Evolutionary conservation across 768 basidiomycete genomes (phyloP).

Genomic region (Naganishia vaughanmartiniae): DNA sequence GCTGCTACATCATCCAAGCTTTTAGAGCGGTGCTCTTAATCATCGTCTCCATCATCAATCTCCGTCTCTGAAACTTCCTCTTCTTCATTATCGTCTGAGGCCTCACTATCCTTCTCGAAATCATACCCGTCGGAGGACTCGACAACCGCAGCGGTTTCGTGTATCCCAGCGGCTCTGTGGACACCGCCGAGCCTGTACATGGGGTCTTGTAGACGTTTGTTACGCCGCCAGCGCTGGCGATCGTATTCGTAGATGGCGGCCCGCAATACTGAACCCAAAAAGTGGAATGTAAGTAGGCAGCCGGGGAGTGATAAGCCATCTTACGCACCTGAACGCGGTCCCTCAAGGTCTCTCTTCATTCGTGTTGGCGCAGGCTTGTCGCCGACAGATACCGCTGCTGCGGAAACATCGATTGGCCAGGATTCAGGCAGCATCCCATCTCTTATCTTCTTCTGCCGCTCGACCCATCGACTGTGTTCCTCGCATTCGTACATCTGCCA

Average conservation of each 20-base stretch:
- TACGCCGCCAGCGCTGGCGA: not conserved
- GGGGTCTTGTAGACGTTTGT: constrained; percentile 11
- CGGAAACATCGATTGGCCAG: not conserved
- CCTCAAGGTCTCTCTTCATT: not conserved
- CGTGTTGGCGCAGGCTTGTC: not conserved
- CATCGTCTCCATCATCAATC: too few species aligned
- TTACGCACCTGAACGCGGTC: not conserved
- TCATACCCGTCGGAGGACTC: not conserved
- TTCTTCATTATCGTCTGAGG: not conserved
- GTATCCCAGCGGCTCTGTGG: not conserved
- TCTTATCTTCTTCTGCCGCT: not conserved
- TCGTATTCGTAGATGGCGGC: constrained; percentile 4
- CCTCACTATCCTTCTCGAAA: constrained; percentile 5
- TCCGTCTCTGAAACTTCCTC: not conserved
- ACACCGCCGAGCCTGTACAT: not conserved
- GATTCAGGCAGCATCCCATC: not conserved
- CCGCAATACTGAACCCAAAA: not conserved
- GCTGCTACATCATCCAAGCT: too few species aligned
- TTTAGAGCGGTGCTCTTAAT: too few species aligned
- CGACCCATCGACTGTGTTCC: not conserved
- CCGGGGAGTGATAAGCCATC: not conserved
- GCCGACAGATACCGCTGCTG: not conserved
- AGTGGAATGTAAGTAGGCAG: not conserved
- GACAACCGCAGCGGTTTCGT: not conserved
- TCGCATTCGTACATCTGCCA: constrained; percentile 10